phyloP scores from a whole-genome alignment of 495 filamentous ascomycete species.

The Aspergillus avenaceus region DNA sequence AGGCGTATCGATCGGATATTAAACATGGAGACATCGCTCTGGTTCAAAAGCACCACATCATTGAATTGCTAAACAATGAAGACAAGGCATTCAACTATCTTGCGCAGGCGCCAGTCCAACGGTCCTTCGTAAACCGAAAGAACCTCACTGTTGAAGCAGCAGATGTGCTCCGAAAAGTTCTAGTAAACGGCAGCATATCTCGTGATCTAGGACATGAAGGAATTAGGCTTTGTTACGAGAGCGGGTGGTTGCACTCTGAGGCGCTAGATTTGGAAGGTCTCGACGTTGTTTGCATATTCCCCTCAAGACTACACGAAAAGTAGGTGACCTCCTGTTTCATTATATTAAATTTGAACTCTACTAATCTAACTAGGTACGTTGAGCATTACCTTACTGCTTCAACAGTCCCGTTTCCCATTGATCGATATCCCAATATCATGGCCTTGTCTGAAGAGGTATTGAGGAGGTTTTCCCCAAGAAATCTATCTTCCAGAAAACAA shows the following conservation, averaged over 20 bases:
- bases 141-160: neutral
- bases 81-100: neutral
- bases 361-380: no score
- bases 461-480: neutral
- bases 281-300: conserved; percentile 3
- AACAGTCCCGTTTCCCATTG: neutral
- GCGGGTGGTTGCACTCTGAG: conserved; percentile 10
- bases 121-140: conserved; percentile 1
- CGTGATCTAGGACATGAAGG: neutral
- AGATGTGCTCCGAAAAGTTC: neutral
- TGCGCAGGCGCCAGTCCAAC: neutral
- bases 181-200: neutral
- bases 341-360: no score
- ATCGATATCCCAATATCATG: conserved; percentile 2
- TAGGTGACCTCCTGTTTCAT: no score
- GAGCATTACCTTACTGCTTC: neutral
- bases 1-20: conserved; percentile 1
- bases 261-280: neutral
- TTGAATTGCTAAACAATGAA: neutral
- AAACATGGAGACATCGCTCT: neutral
- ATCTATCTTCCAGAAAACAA: neutral
- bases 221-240: conserved; percentile 1
- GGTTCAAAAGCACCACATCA: neutral
- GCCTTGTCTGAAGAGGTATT: no score
- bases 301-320: conserved; percentile 8